Evolutionary conservation across 108 stramenopile genomes (phyloP).

Genomic region (Tribonema minus): DNA sequence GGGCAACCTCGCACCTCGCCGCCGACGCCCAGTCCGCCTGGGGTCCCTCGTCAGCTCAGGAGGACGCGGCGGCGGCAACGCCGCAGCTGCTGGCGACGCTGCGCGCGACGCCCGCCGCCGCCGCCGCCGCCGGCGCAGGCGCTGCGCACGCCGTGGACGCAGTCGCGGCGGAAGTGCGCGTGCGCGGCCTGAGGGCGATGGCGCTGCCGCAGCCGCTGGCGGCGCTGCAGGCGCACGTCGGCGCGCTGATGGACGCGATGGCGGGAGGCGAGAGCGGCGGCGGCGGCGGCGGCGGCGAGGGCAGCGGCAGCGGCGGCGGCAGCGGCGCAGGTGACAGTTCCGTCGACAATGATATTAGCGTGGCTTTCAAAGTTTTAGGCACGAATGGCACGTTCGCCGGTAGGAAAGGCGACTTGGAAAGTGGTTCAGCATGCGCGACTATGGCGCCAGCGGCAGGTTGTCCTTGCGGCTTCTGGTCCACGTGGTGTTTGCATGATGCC

Average conservation of each 20-base stretch:
- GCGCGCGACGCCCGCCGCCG: neutral
- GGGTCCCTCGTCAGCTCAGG: neutral
- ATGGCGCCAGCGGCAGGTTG: too few species aligned
- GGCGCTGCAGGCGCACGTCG: conserved; percentile 10
- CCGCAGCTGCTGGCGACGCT: neutral
- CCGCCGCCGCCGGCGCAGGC: neutral
- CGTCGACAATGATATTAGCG: too few species aligned
- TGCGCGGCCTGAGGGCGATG: neutral
- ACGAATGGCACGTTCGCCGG: too few species aligned
- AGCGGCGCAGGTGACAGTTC: too few species aligned
- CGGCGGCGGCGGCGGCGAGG: neutral
- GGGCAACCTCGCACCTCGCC: neutral
- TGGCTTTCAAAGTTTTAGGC: too few species aligned
- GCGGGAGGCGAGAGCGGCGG: neutral
- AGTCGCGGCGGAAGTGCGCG: neutral
- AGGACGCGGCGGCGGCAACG: neutral
- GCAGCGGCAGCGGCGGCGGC: neutral
- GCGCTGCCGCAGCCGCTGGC: neutral
- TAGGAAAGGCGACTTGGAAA: too few species aligned
- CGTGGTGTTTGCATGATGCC: too few species aligned
- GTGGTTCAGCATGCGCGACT: too few species aligned
- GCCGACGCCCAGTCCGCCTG: neutral
- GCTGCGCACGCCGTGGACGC: neutral
- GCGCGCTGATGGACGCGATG: neutral
- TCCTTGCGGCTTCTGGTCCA: too few species aligned